phyloP scores from a whole-genome alignment of 2,329 filamentous ascomycete species.

The Passalora sequoiae region DNA sequence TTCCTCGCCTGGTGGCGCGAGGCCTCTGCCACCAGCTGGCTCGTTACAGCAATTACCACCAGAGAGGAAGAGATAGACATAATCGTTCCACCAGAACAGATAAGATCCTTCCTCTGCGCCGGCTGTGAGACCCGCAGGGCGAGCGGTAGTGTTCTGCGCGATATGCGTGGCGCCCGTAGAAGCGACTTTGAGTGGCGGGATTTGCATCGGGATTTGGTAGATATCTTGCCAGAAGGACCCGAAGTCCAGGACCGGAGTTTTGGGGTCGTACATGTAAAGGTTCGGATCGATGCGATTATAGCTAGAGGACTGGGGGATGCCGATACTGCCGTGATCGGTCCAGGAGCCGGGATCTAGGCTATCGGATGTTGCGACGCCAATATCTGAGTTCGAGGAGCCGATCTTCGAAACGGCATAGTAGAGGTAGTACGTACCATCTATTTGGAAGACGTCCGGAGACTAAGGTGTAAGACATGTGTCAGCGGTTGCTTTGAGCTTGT shows the following conservation, averaged over 20 bases:
- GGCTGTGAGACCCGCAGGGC: slow-evolving; percentile 38
- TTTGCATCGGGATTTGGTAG: slow-evolving; percentile 52
- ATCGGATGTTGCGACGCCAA: slow-evolving; percentile 52
- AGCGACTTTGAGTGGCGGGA: slow-evolving; percentile 19
- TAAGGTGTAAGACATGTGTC: neutral
- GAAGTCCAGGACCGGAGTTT: slow-evolving; percentile 35
- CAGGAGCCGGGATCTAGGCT: slow-evolving; percentile 52
- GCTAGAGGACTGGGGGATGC: slow-evolving; percentile 39
- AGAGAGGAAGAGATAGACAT: slow-evolving; percentile 54
- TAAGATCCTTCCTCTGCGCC: slow-evolving; percentile 50
- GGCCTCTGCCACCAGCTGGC: slow-evolving; percentile 24
- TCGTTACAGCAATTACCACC: slow-evolving; percentile 36
- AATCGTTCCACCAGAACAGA: slow-evolving; percentile 51
- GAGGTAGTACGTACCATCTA: slow-evolving; percentile 55
- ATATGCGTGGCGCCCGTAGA: slow-evolving; percentile 44
- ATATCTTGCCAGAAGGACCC: slow-evolving; percentile 63
- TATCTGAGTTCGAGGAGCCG: slow-evolving; percentile 56
- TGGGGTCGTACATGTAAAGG: slow-evolving; percentile 38
- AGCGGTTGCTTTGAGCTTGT: neutral
- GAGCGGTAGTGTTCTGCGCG: slow-evolving; percentile 48
- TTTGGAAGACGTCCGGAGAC: slow-evolving; percentile 57
- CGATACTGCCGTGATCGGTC: slow-evolving; percentile 59
- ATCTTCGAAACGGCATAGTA: slow-evolving; percentile 61
- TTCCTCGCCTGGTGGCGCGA: slow-evolving; percentile 47
- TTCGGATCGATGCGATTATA: slow-evolving; percentile 50